These are phyloP conservation scores for Diaporthe sp. DNA, from an alignment of 2,329 filamentous ascomycete species.

Conservation along the genomic window DNA sequence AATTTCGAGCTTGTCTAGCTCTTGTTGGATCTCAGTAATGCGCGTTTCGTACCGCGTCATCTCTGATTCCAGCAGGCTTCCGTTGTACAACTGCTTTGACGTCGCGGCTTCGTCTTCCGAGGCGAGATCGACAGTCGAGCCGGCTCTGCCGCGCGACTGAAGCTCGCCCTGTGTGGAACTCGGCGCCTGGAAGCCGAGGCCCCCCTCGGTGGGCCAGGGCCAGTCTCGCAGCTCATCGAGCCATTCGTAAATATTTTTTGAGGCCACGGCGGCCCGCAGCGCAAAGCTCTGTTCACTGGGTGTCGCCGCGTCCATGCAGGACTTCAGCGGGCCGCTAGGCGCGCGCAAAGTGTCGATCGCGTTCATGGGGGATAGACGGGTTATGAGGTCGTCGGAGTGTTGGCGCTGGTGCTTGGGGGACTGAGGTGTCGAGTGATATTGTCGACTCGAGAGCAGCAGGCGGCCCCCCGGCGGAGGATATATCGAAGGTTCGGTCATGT, in stretches of 20 bases:
- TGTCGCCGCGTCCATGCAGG: slow-evolving; percentile 74
- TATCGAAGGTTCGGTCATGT: slow-evolving; percentile 54
- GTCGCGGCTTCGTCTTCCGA: slow-evolving; percentile 43
- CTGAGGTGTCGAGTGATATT: slow-evolving; percentile 55
- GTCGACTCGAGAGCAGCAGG: slow-evolving; percentile 55
- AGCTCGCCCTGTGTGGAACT: slow-evolving; percentile 57
- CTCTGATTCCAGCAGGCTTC: slow-evolving; percentile 76
- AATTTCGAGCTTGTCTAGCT: slow-evolving; percentile 78
- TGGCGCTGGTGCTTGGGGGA: slow-evolving; percentile 63
- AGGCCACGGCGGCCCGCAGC: slow-evolving; percentile 77
- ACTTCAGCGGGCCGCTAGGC: slow-evolving; percentile 65
- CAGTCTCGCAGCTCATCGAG: slow-evolving; percentile 76
- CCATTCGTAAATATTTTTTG: slow-evolving; percentile 81
- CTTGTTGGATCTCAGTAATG: slow-evolving; percentile 79
- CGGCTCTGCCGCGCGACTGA: slow-evolving; percentile 47
- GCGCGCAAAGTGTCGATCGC: slow-evolving; percentile 72
- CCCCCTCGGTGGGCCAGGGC: slow-evolving; percentile 67
- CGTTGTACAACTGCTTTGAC: slow-evolving; percentile 67
- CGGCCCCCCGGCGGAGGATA: slow-evolving; percentile 53
- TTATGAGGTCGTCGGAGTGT: slow-evolving; percentile 70
- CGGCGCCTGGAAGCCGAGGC: slow-evolving; percentile 69
- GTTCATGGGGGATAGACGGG: slow-evolving; percentile 71
- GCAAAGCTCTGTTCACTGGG: slow-evolving; percentile 79
- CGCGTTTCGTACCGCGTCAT: slow-evolving; percentile 79
- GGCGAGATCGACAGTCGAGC: slow-evolving; percentile 41